Evolutionary conservation across 1,284 basidiomycete genomes (phyloP), one percentile per base, ranked within the genome.

Genomic region (Rhodotorula glutinis): DNA sequence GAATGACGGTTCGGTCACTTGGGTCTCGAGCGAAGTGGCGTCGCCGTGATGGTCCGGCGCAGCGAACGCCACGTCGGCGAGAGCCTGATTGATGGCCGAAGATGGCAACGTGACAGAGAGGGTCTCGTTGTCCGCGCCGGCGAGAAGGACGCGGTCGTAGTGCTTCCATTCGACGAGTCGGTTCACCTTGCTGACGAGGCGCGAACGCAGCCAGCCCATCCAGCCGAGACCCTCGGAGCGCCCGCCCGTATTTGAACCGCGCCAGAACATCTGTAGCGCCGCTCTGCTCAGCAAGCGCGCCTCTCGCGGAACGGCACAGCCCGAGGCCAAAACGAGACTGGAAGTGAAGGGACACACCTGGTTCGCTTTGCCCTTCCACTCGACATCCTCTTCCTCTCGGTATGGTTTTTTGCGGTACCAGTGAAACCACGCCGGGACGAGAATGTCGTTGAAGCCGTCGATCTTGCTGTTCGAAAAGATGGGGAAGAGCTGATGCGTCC

Each of bases 241-340:
- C 2, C 68, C 68, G 43, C 68, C 68, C 27, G 68, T 70, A 46
- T 70, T 70, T 47, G 59, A 51, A 1, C 68, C 68, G 41, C 68
- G 60, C 68, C 68, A 70, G 60, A 61, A 70, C 21, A 70, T 29
- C 67, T 66, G 47, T n/a, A n/a, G n/a, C n/a, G n/a, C n/a, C n/a
- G n/a, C n/a, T n/a, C n/a, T n/a, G n/a, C n/a, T n/a, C n/a, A n/a
- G n/a, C n/a, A n/a, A n/a, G n/a, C n/a, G n/a, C n/a, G n/a, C n/a
- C n/a, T n/a, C n/a, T n/a, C n/a, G n/a, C n/a, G n/a, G n/a, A n/a
- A n/a, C n/a, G n/a, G n/a, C n/a, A n/a, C n/a, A n/a, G n/a, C n/a
- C n/a, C n/a, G n/a, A n/a, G n/a, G n/a, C n/a, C n/a, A n/a, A n/a
- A n/a, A n/a, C n/a, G n/a, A n/a, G n/a, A n/a, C n/a, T n/a, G n/a